Evolutionary conservation across 306 rosid genomes (phyloP).

Genomic region (Crotalaria pallida): DNA sequence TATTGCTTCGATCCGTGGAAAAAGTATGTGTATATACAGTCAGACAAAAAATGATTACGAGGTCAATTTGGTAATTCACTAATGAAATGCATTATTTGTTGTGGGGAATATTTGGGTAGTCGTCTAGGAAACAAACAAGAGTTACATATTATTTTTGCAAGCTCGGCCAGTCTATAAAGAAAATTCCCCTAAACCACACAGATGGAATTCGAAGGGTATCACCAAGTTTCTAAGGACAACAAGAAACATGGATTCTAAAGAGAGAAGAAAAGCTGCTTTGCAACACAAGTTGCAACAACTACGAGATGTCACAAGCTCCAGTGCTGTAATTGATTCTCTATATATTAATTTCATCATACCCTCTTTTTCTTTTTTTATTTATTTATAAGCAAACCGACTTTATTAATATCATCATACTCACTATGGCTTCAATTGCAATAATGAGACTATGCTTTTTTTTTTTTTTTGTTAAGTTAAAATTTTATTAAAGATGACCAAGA

Average conservation of each 20-base stretch:
- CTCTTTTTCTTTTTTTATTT: too few relatives aligned
- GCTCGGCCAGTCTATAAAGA: slow-evolving; percentile 18
- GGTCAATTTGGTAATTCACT: slow-evolving; percentile 34
- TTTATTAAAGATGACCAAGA: too few relatives aligned
- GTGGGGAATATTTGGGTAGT: slow-evolving; percentile 29
- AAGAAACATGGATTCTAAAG: slow-evolving; percentile 47
- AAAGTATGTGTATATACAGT: background rate
- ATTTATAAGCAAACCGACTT: too few relatives aligned
- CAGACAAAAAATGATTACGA: background rate
- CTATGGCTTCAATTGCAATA: background rate
- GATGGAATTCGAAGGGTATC: background rate
- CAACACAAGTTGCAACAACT: slow-evolving; percentile 44
- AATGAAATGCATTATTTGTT: slow-evolving; percentile 1
- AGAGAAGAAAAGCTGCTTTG: slow-evolving; percentile 38
- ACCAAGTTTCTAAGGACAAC: slow-evolving; percentile 5
- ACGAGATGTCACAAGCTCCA: slow-evolving; percentile 65
- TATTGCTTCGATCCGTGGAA: background rate
- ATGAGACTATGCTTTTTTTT: too few relatives aligned
- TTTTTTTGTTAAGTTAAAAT: too few relatives aligned
- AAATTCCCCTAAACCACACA: background rate
- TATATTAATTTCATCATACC: background rate
- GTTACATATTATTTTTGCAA: slow-evolving; percentile 1
- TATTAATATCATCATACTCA: too few relatives aligned
- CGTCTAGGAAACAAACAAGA: slow-evolving; percentile 35
- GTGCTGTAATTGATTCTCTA: slow-evolving; percentile 42